Percentiles rank a stretch among this genome's conserved stretches.
Conservation (phyloP, 305 asterid genomes). For the Solanum hybrid region DNA sequence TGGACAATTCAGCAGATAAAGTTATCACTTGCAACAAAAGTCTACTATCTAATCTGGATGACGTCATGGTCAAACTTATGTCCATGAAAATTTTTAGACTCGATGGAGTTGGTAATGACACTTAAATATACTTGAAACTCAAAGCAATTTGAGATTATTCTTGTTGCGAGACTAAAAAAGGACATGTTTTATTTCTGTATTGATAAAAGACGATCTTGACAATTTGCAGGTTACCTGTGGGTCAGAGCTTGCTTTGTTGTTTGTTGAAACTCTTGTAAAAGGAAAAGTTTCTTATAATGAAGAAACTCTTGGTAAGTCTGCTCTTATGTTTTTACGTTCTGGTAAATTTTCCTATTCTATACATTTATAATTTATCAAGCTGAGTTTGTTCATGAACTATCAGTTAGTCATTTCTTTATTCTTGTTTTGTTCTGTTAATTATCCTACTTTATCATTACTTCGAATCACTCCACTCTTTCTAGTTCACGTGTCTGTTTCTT, state of each 20-base stretch:
- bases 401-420: background rate
- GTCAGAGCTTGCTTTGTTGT: conserved; percentile 82
- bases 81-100: background rate
- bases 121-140: background rate
- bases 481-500: background rate
- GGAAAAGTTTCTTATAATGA: conserved; percentile 59
- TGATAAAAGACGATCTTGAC: background rate
- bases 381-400: background rate
- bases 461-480: background rate
- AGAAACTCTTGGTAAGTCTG: conserved; percentile 61
- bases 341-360: background rate
- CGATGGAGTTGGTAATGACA: background rate
- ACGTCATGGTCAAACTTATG: background rate
- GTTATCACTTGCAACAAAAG: background rate
- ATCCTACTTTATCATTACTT: background rate
- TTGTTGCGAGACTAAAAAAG: background rate
- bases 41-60: background rate
- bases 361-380: background rate
- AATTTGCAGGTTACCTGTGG: conserved; percentile 75
- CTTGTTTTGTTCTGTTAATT: background rate
- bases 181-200: background rate
- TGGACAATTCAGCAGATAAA: background rate
- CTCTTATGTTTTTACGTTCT: background rate
- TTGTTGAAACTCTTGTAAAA: conserved; percentile 74
- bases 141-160: background rate